phyloP scores from a whole-genome alignment of 2,329 filamentous ascomycete genomes.

The Pseudogymnoascus sp. region DNA sequence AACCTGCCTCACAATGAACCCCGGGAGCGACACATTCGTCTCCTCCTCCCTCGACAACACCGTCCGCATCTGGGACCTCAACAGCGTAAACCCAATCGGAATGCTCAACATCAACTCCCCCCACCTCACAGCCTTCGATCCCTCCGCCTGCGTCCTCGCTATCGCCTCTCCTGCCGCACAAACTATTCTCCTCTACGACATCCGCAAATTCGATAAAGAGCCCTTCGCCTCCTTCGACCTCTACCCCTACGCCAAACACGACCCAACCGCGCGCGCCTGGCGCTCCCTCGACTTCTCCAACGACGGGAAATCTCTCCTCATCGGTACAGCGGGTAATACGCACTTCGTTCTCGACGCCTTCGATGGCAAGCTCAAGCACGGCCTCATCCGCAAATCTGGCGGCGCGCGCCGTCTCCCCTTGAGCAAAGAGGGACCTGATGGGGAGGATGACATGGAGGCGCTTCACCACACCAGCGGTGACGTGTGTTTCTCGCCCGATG shows the following conservation, averaged over 20 bases:
- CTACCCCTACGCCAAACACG: conserved; percentile 28
- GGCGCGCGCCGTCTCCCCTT: conserved; percentile 46
- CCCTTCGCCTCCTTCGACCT: conserved; percentile 86
- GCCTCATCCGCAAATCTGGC: conserved; percentile 53
- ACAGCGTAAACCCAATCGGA: conserved; percentile 72
- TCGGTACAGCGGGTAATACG: conserved; percentile 75
- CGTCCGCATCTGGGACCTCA: conserved; percentile 76
- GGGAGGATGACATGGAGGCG: conserved; percentile 13
- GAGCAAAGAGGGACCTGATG: conserved; percentile 37
- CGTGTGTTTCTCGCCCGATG: conserved; percentile 83
- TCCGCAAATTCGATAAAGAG: conserved; percentile 85
- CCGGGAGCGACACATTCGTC: conserved; percentile 82
- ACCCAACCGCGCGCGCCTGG: conserved; percentile 50
- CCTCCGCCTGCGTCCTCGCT: conserved; percentile 85
- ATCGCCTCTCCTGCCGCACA: conserved; percentile 76
- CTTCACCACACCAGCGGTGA: conserved; percentile 54
- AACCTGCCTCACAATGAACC: conserved; percentile 76
- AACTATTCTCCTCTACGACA: conserved; percentile 80
- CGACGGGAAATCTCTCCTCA: conserved; percentile 78
- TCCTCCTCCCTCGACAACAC: conserved; percentile 89
- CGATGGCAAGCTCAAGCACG: conserved; percentile 70
- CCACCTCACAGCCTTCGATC: conserved; percentile 82
- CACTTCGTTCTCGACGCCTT: conserved; percentile 96
- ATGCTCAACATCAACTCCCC: conserved; percentile 73
- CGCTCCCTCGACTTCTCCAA: conserved; percentile 93